Evolutionary conservation across 208 protist genomes (phyloP).

Genomic region (Trypanosoma mega): DNA sequence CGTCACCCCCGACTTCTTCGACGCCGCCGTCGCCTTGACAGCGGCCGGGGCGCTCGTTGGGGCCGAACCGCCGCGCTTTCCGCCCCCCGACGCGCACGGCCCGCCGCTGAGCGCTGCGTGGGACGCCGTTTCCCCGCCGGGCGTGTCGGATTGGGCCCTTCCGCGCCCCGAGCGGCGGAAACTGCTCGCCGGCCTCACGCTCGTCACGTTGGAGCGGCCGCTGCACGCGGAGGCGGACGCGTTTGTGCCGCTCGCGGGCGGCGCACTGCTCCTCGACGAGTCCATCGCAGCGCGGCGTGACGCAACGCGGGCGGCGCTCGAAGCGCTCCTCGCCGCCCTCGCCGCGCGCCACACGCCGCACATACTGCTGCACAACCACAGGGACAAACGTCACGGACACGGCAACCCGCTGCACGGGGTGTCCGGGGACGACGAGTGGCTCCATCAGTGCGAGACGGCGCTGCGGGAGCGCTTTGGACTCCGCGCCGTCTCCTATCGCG

Average conservation of each 20-base stretch:
- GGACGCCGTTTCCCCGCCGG: not conserved
- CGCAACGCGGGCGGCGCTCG: constrained; percentile 2
- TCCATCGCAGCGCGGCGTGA: constrained; percentile 17
- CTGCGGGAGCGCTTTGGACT: constrained; percentile 40
- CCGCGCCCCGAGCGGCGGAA: constrained; percentile 35
- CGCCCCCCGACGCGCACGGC: not conserved
- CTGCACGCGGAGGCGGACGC: constrained; percentile 55
- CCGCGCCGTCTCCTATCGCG: constrained; percentile 57
- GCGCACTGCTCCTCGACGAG: constrained; percentile 48
- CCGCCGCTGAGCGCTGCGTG: not conserved
- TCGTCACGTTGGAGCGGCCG: constrained; percentile 58
- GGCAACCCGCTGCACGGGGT: too few relatives aligned
- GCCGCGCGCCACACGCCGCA: constrained; percentile 36
- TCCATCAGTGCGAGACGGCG: constrained; percentile 29
- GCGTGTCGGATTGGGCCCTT: constrained; percentile 21
- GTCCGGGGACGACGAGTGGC: too few relatives aligned
- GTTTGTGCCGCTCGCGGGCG: constrained; percentile 51
- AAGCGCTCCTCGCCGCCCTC: constrained; percentile 34
- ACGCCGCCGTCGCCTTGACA: constrained; percentile 49
- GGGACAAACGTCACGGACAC: too few relatives aligned
- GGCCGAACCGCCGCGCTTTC: constrained; percentile 7
- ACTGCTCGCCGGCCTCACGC: constrained; percentile 50
- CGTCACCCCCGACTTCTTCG: constrained; percentile 64
- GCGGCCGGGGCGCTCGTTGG: constrained; percentile 34
- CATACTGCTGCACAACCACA: constrained; percentile 66